Evolutionary conservation across 805 yeast genomes (phyloP), one percentile per base, ranked within the genome.

Genomic region (Zygotorulaspora sp.): DNA sequence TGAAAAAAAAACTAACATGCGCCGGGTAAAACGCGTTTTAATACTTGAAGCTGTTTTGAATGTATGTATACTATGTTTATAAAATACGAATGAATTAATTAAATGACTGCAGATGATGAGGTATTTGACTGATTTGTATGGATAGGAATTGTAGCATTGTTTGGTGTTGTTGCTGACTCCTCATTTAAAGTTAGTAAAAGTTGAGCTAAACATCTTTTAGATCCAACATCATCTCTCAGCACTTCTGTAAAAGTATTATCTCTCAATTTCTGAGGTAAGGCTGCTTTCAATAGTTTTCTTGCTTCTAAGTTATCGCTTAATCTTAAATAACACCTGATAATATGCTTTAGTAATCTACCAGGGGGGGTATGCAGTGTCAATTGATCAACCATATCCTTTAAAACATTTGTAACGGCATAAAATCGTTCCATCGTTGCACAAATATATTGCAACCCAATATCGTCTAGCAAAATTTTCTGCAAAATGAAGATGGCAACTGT

Each of bases 401-500:
- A 71, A 2, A 92, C 98, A 37, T 84, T 80, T 1, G 92, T 83
- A 16, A 92, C 97, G 1, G 97, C 96, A 45, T 83, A 86, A 58
- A 90, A 90, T 52, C 98, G 72, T 62, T 90, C 97, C 58, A 80
- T 85, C 0, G 97, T 90, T 41, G 94, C 95, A 66, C 97, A 92
- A 15, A 92, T 85, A 63, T 92, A 92, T 14, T 80, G 76, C 44
- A 90, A 72, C 0, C 98, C 98, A 49, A 82, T 78, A 55, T 90
- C 96, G 63, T 92, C 97, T 48, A 88, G 74, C 35, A 90, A 70
- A 38, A 90, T 90, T 62, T 89, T 90, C 58, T 90, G 97, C 31
- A 92, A 83, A 43, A 92, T 90, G 67, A 92, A 90, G 40, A 90
- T 89, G 4, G 98, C 98, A 17, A 90, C 98, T 0, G 97, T 92